These are phyloP conservation scores for Tulasnella calospora DNA, from an alignment of 768 basidiomycete species.

Conservation along the genomic window DNA sequence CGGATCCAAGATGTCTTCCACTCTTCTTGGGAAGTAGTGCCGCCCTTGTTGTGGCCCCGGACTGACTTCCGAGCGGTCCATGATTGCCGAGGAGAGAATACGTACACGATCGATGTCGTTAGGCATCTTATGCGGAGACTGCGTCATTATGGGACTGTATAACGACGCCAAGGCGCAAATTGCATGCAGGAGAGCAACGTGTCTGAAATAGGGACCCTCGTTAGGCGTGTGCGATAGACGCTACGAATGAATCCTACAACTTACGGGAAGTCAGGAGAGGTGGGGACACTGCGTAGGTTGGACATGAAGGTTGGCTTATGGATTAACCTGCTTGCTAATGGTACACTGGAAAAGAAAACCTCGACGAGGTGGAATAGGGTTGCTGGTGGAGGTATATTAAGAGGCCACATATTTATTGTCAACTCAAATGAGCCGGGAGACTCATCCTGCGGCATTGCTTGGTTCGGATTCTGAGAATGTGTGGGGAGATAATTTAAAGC, in stretches of 20 bases:
- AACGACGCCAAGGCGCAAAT: slow-evolving; percentile 26
- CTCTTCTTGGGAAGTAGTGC: neutral
- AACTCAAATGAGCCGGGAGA: neutral
- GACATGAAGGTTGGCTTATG: slow-evolving; percentile 28
- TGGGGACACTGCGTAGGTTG: neutral
- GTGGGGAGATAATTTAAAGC: neutral
- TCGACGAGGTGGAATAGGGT: slow-evolving; percentile 23
- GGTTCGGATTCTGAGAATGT: neutral
- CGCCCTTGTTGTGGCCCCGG: neutral
- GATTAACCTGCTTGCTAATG: slow-evolving; percentile 16
- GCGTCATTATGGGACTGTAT: slow-evolving; percentile 17
- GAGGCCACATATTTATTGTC: neutral
- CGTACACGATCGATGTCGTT: neutral
- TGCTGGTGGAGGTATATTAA: slow-evolving; percentile 11
- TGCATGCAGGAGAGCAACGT: slow-evolving; percentile 24
- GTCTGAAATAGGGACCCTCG: neutral
- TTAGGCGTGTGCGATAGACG: neutral
- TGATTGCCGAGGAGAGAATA: neutral
- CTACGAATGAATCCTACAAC: neutral
- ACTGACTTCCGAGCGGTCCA: too few species aligned
- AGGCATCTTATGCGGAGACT: neutral
- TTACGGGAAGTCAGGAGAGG: slow-evolving; percentile 10
- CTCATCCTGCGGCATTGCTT: too few species aligned
- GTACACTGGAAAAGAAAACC: slow-evolving; percentile 21
- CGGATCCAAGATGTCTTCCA: slow-evolving; percentile 12